Base-by-base conservation (phyloP, 768 basidiomycete species). In the Roridomyces roridus region DNA sequence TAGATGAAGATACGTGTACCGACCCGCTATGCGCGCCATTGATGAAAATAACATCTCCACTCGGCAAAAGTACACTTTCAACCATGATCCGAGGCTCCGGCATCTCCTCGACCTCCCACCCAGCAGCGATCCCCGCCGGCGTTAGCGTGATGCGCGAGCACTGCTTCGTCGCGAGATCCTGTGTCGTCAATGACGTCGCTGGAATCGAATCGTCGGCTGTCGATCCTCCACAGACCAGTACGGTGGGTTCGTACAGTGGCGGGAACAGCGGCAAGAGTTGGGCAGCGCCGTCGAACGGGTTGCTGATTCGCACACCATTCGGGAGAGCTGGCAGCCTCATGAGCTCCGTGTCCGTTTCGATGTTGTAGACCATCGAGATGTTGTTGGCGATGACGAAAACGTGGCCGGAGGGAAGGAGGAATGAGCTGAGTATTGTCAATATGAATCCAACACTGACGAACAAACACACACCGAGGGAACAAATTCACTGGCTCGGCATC, bases 301-400 rank as follows among this genome's bases (percentile, higher is more conserved):
- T 85, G 1, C 83, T 83, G 40, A 85, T 76, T n/a, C 82, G 83
- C 9, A 84, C 79, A 36, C 77, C 81, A 51, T 85, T 84, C 12
- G 84, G 84, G 55, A 84, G 73, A 25, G 55, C 70, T 9, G 84
- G 84, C 12, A 83, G 76, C 18, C 74, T 70, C 10, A 67, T 74
- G 3, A 34, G 15, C 64, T 85, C 84, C 6, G 64, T 72, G 58
- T 83, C 77, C 11, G 66, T 61, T 55, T 75, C 50, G 21, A 51
- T 23, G 20, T 51, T 20, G 40, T 51, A 51, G 23, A 51, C 43
- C 37, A 51, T 51, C 60, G 80, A 80, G 80, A 62, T 84, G 71
- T 70, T 76, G 62, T 84, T 83, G 1, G 84, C 83, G 11, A 82
- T 81, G 42, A 85, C 70, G 69, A 84, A 85, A 2, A 85, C 64